Base-by-base conservation (phyloP, 805 yeast species). In the Phaffomyces antillensis region DNA sequence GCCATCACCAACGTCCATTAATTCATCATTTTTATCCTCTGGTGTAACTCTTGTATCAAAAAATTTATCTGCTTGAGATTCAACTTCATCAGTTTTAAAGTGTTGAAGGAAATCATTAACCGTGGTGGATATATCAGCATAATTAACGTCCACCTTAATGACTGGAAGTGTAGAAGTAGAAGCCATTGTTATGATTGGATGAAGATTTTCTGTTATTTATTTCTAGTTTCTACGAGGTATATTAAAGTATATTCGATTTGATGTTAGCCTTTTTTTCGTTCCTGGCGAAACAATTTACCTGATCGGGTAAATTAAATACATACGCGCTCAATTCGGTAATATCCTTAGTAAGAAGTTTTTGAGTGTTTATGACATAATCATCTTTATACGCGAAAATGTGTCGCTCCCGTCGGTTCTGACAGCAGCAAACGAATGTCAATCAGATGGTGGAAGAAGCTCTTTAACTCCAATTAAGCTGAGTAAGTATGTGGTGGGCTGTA, bases 81-180 rank as follows among this genome's bases (percentile, higher is more conserved):
- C 43, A 7, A 31, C 36, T 32, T 65, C 35, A 31, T 71, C 56
- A 20, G 73, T 60, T 64, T 79, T 85, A 72, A 70, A 89, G 55
- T 85, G 83, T 26, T 72, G 65, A 45, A 89, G 63, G 64, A 89
- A 89, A 49, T 81, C 84, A 49, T 72, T 70, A 40, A 85, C 74
- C 25, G 75, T 67, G 18, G 71, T 72, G 43, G 73, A 70, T 53
- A 87, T 72, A 39, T 77, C 82, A 40, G 72, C 73, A 63, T 89
- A 90, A 66, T 89, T 86, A 62, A 86, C 76, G 49, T 82, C 76
- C 46, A 86, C 65, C 58, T 79, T 83, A 53, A 83, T 73, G 25
- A 88, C 70, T 28, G 89, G 90, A 49, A 83, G 56, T 4, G 68
- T 55, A 7, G 58, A 51, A 15, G 40, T 36, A 2, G 60, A 20